phyloP scores from a whole-genome alignment of 2,329 filamentous ascomycete genomes.

The Botrytis squamosa region DNA sequence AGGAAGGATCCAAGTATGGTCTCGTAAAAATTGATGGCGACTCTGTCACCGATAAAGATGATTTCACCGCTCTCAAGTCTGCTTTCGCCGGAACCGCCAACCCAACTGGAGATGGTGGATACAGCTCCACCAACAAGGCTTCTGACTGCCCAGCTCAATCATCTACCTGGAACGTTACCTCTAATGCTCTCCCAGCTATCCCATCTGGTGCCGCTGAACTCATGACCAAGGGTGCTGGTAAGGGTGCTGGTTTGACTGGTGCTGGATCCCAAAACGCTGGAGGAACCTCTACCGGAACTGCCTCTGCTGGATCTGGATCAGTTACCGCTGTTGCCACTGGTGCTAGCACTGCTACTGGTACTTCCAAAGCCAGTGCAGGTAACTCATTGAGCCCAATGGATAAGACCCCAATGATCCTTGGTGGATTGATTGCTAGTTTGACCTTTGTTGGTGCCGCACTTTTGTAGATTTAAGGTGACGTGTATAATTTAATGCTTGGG shows the following conservation, averaged over 20 bases:
- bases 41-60: slow-evolving; percentile 43
- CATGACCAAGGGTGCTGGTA: slow-evolving; percentile 49
- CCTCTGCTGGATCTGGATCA: slow-evolving; percentile 33
- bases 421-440: slow-evolving; percentile 27
- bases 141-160: slow-evolving; percentile 48
- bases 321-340: slow-evolving; percentile 28
- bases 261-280: slow-evolving; percentile 36
- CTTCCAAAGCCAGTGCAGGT: slow-evolving; percentile 17
- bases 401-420: slow-evolving; percentile 27
- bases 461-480: slow-evolving; percentile 21
- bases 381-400: slow-evolving; percentile 26
- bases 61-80: slow-evolving; percentile 50
- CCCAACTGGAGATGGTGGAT: slow-evolving; percentile 53
- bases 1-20: slow-evolving; percentile 77
- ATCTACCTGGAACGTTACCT: slow-evolving; percentile 49
- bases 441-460: slow-evolving; percentile 30
- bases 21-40: slow-evolving; percentile 34
- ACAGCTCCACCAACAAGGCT: slow-evolving; percentile 41
- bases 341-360: slow-evolving; percentile 7
- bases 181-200: slow-evolving; percentile 48
- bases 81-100: slow-evolving; percentile 45
- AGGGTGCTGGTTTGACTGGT: slow-evolving; percentile 44
- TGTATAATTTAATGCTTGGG: slow-evolving; percentile 14
- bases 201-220: slow-evolving; percentile 45
- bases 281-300: slow-evolving; percentile 35